Percentiles rank a stretch among this genome's conserved stretches.
phyloP scores from a whole-genome alignment of 345 rosid species.

The Mallotus nudiflorus region DNA sequence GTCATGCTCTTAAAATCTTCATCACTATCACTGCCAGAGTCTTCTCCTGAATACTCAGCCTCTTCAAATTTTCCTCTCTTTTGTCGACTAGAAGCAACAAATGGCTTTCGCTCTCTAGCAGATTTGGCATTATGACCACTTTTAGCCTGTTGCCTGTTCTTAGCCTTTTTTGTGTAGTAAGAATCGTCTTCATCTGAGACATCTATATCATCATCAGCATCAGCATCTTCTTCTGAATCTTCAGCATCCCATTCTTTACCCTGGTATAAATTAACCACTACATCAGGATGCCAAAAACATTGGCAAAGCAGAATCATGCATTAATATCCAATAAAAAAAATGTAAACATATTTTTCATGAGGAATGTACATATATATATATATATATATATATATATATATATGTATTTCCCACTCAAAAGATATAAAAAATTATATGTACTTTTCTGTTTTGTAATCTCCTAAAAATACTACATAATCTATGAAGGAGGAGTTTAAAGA shows the following conservation, averaged over 20 bases:
- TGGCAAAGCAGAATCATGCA: neutral
- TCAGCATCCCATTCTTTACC: conserved; percentile 78
- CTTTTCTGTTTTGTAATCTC: too few relatives aligned
- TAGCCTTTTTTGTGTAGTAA: conserved; percentile 57
- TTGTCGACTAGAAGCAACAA: conserved; percentile 48
- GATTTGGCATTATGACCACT: conserved; percentile 51
- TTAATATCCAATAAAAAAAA: neutral
- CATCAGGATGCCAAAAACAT: neutral
- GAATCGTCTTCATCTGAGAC: conserved; percentile 74
- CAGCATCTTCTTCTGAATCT: conserved; percentile 69
- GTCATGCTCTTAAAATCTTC: conserved; percentile 59
- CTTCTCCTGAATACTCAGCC: conserved; percentile 68
- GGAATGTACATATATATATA: too few relatives aligned
- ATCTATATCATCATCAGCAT: conserved; percentile 63
- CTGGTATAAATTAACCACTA: conserved; percentile 26
- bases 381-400: too few relatives aligned
- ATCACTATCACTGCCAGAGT: conserved; percentile 61
- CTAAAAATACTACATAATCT: neutral
- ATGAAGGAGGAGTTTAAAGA: too few relatives aligned
- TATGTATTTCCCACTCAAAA: too few relatives aligned
- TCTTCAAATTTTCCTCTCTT: conserved; percentile 73
- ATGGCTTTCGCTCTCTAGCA: conserved; percentile 36
- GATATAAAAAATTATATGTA: too few relatives aligned
- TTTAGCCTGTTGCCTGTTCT: conserved; percentile 59
- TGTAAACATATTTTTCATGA: neutral